Percentiles rank a stretch among this genome's conserved stretches.
Conservation (phyloP, 768 basidiomycete genomes). For the Candolleomyces aberdarensis region DNA sequence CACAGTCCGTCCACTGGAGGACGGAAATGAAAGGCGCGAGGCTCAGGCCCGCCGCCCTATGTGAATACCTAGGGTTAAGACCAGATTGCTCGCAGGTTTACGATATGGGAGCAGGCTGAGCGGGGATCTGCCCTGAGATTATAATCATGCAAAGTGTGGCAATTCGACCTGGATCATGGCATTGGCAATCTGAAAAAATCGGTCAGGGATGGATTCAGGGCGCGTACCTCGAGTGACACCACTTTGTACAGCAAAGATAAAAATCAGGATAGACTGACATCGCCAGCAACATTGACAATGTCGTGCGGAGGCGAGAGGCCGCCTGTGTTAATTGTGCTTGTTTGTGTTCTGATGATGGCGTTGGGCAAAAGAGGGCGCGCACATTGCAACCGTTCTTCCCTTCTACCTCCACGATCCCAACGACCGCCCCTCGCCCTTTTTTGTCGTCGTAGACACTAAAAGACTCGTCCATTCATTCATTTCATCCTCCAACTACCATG, state of each 20-base stretch:
- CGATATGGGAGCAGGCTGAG: no score
- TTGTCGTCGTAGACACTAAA: slow-evolving; percentile 37
- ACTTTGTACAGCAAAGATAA: no score
- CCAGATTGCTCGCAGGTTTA: no score
- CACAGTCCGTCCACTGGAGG: neutral
- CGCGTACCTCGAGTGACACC: no score
- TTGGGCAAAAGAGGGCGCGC: neutral
- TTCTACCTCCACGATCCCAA: slow-evolving; percentile 15
- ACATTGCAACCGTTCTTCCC: slow-evolving; percentile 7
- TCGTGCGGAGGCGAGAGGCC: neutral
- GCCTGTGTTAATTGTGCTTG: neutral
- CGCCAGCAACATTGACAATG: neutral
- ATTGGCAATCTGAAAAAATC: no score
- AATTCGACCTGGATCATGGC: no score
- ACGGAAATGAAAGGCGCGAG: neutral
- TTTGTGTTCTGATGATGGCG: neutral
- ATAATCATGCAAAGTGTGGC: no score
- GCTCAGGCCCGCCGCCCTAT: neutral
- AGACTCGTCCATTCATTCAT: slow-evolving; percentile 49
- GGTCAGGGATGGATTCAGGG: no score
- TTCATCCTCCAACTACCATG: slow-evolving; percentile 30
- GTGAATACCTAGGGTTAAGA: no score
- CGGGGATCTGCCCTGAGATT: no score
- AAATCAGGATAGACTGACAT: neutral
- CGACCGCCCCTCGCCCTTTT: slow-evolving; percentile 15